phyloP scores from a whole-genome alignment of 768 basidiomycete species.

The Mycena galericulata region DNA sequence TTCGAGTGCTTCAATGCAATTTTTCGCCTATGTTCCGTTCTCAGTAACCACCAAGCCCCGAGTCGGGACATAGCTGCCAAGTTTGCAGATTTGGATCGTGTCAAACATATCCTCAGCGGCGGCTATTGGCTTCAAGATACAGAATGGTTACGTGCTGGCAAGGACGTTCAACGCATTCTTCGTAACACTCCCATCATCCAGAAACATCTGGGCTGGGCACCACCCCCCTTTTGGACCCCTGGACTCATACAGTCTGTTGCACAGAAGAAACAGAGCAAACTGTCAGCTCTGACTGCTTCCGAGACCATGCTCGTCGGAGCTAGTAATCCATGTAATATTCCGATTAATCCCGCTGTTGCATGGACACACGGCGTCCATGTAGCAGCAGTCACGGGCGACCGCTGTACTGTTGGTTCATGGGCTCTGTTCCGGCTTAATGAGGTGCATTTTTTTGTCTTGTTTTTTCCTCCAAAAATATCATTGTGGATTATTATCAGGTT shows the following conservation, averaged over 20 bases:
- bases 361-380: slow-evolving; percentile 6
- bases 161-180: slow-evolving; percentile 32
- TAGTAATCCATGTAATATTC: neutral
- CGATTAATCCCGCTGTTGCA: neutral
- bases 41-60: slow-evolving; percentile 57
- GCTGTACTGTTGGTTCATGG: slow-evolving; percentile 8
- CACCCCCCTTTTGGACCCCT: slow-evolving; percentile 4
- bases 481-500: too few relatives aligned
- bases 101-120: slow-evolving; percentile 48
- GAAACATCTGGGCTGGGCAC: slow-evolving; percentile 35
- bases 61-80: slow-evolving; percentile 54
- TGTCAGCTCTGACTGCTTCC: neutral
- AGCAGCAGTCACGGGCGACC: neutral
- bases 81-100: slow-evolving; percentile 42
- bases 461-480: too few relatives aligned
- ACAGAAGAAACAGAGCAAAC: slow-evolving; percentile 20
- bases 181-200: slow-evolving; percentile 31
- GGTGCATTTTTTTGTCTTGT: neutral
- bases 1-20: slow-evolving; percentile 59
- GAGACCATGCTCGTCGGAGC: neutral
- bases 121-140: slow-evolving; percentile 44
- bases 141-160: slow-evolving; percentile 34
- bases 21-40: slow-evolving; percentile 53
- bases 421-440: slow-evolving; percentile 13
- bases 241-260: slow-evolving; percentile 1